A percentile compares a stretch with the other conserved stretches of the same genome.
phyloP scores from a whole-genome alignment of 2,329 filamentous ascomycete genomes.

The Botrytis squamosa region DNA sequence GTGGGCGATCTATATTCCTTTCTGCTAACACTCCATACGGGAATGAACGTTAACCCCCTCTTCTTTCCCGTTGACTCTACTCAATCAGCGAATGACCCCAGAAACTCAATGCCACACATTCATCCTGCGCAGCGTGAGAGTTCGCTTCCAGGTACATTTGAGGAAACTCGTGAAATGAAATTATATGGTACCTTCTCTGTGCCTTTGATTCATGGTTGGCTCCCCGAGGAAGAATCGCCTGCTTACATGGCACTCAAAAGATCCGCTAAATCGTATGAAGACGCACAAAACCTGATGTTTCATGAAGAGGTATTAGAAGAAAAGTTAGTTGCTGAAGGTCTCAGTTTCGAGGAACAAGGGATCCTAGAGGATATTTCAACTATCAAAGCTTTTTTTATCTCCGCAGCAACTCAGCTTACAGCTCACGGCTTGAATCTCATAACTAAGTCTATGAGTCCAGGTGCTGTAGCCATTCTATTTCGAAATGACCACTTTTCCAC shows the following conservation, averaged over 20 bases:
- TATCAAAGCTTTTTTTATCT: conserved; percentile 79
- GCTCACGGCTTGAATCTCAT: conserved; percentile 76
- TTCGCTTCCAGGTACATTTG: conserved; percentile 69
- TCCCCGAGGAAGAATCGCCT: conserved; percentile 66
- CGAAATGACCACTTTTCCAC: conserved; percentile 97
- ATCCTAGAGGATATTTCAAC: conserved; percentile 78
- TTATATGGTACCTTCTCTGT: conserved; percentile 88
- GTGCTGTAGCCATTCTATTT: conserved; percentile 86
- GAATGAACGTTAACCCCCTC: conserved; percentile 96
- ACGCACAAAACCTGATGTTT: conserved; percentile 86
- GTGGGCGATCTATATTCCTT: conserved; percentile 86
- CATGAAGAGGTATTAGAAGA: conserved; percentile 84
- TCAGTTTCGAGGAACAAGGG: conserved; percentile 72
- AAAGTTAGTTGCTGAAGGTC: conserved; percentile 62
- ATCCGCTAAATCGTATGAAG: conserved; percentile 82
- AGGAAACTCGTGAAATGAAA: conserved; percentile 83
- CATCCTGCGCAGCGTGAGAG: conserved; percentile 51
- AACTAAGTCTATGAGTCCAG: conserved; percentile 66
- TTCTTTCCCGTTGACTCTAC: conserved; percentile 62
- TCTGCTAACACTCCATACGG: conserved; percentile 83
- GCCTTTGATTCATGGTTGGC: conserved; percentile 90
- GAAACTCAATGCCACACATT: conserved; percentile 53
- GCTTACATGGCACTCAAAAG: conserved; percentile 70
- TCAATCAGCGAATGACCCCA: conserved; percentile 36
- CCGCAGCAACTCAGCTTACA: conserved; percentile 84